Evolutionary conservation across 1,139 yeast species (phyloP).

Genomic region (Pichiaceae sp.): DNA sequence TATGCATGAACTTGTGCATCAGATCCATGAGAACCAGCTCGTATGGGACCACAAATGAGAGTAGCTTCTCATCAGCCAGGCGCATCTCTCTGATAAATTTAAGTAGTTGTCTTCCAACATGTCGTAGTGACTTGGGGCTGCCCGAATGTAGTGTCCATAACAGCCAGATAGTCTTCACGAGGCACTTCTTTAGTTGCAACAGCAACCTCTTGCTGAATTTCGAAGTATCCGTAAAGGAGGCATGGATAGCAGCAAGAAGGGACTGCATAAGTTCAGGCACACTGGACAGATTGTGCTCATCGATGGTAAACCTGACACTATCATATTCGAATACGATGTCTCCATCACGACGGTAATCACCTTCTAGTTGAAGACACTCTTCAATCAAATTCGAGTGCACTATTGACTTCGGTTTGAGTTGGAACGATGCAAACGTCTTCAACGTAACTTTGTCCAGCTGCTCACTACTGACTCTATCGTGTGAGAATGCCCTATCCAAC

Average conservation of each 20-base stretch:
- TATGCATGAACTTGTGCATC: constrained; percentile 10
- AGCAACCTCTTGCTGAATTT: constrained; percentile 3
- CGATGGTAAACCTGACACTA: constrained; percentile 6
- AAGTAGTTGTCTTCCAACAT: constrained; percentile 6
- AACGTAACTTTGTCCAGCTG: constrained; percentile 4
- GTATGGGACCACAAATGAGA: constrained; percentile 15
- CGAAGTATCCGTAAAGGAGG: constrained; percentile 2
- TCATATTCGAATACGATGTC: constrained; percentile 12
- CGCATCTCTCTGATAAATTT: constrained; percentile 1
- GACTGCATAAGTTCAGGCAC: constrained; percentile 6
- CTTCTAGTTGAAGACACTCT: constrained; percentile 10
- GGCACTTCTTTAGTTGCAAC: constrained; percentile 12
- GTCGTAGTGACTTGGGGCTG: constrained; percentile 1
- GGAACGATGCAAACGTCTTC: constrained; percentile 3
- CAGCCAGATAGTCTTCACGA: constrained; percentile 17
- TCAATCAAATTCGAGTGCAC: constrained; percentile 9
- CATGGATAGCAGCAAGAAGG: constrained; percentile 8
- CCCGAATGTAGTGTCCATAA: constrained; percentile 13
- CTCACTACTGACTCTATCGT: not conserved
- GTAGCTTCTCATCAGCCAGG: constrained; percentile 3
- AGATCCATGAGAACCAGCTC: constrained; percentile 13
- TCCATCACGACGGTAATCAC: constrained; percentile 8
- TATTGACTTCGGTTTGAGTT: constrained; percentile 8
- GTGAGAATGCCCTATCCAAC: not conserved
- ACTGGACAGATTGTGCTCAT: constrained; percentile 2